Evolutionary conservation across 768 basidiomycete genomes (phyloP).

Genomic region (Pulveroboletus sp.): DNA sequence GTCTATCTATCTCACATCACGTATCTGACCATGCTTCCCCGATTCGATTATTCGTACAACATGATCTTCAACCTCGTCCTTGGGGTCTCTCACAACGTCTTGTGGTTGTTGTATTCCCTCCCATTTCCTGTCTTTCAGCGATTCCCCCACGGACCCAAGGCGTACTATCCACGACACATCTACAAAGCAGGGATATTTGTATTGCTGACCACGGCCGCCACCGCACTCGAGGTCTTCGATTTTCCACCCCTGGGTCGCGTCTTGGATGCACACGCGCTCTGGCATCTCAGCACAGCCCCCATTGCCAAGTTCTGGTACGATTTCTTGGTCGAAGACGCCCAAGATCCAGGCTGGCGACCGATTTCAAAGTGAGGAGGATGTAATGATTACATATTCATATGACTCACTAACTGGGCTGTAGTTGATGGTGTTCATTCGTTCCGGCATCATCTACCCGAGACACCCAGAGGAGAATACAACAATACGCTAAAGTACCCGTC

Average conservation of each 20-base stretch:
- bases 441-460: neutral
- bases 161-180: slow-evolving; percentile 56
- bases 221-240: slow-evolving; percentile 82
- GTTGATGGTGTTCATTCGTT: slow-evolving; percentile 8
- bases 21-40: slow-evolving; percentile 70
- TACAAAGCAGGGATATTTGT: slow-evolving; percentile 59
- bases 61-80: slow-evolving; percentile 76
- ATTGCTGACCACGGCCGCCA: slow-evolving; percentile 66
- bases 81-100: slow-evolving; percentile 71
- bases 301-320: slow-evolving; percentile 80
- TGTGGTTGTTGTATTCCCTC: slow-evolving; percentile 77
- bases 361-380: slow-evolving; percentile 28
- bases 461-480: neutral
- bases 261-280: slow-evolving; percentile 88
- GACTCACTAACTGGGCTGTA: slow-evolving; percentile 10
- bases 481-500: slow-evolving; percentile 10
- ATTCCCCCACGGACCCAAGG: slow-evolving; percentile 50
- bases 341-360: slow-evolving; percentile 64
- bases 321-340: slow-evolving; percentile 73
- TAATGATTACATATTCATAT: neutral
- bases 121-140: slow-evolving; percentile 46
- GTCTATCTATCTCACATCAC: slow-evolving; percentile 67
- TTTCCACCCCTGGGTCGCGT: slow-evolving; percentile 75
- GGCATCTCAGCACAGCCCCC: slow-evolving; percentile 85
- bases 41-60: slow-evolving; percentile 94